Evolutionary conservation across 1,284 basidiomycete species (phyloP).

Genomic region (Ceratobasidium sp.): DNA sequence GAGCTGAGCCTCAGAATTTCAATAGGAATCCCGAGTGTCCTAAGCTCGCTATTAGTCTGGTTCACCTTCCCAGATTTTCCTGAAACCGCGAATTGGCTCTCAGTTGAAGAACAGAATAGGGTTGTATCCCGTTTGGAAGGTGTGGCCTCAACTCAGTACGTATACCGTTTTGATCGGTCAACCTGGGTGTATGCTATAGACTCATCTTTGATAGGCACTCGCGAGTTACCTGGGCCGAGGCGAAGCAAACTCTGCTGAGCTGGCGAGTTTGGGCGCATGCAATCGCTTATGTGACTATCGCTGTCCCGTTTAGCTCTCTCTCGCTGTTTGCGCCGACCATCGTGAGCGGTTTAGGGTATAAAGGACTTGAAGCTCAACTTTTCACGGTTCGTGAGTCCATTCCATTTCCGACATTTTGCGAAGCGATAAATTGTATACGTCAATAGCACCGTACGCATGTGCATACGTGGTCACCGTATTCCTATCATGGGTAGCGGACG

Average conservation of each 20-base stretch:
- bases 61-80: conserved; percentile 58
- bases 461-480: conserved; percentile 51
- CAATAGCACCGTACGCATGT: conserved; percentile 45
- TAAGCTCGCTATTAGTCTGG: conserved; percentile 51
- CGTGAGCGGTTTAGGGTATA: conserved; percentile 56
- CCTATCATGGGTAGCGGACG: conserved; percentile 39
- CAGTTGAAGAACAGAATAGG: conserved; percentile 48
- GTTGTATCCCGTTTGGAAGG: conserved; percentile 47
- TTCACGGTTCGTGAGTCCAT: conserved; percentile 61
- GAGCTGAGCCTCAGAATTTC: too few relatives aligned
- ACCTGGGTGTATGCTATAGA: neutral
- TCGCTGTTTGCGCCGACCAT: conserved; percentile 53
- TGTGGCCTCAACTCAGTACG: conserved; percentile 45
- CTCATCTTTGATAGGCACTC: neutral
- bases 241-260: conserved; percentile 14
- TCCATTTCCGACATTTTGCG: too few relatives aligned
- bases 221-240: conserved; percentile 18
- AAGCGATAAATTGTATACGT: too few relatives aligned
- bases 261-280: conserved; percentile 31
- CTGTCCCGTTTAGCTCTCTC: conserved; percentile 51
- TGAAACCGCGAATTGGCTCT: conserved; percentile 55
- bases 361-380: conserved; percentile 59
- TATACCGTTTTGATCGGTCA: neutral
- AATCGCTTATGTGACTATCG: conserved; percentile 50
- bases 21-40: conserved; percentile 22